A percentile compares a stretch with the other conserved stretches of the same genome.
Evolutionary conservation across 805 yeast species (phyloP).

Genomic region (Lachancea meyersii): DNA sequence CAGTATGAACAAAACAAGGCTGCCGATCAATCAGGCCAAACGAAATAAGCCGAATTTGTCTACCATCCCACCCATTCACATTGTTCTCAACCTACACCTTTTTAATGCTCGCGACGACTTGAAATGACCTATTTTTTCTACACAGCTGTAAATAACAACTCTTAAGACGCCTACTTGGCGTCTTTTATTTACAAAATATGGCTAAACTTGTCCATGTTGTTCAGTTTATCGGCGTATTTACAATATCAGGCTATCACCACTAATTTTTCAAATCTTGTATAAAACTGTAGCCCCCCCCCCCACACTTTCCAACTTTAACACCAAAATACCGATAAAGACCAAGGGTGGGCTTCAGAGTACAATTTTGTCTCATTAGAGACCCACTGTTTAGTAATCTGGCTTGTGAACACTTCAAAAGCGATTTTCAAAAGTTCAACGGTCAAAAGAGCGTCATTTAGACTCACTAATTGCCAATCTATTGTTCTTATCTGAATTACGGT

Average conservation of each 20-base stretch:
- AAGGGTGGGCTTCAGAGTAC: neutral
- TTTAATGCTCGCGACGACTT: constrained; percentile 5
- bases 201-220: neutral
- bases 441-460: neutral
- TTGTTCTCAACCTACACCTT: no score
- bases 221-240: neutral
- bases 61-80: no score
- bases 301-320: neutral
- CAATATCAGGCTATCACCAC: neutral
- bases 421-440: no score
- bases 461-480: neutral
- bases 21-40: neutral
- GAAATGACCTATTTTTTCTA: constrained; percentile 7
- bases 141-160: constrained; percentile 4
- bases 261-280: neutral
- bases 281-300: neutral
- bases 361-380: neutral
- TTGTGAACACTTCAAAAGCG: no score
- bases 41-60: no score
- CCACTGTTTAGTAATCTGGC: no score
- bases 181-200: neutral
- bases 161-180: neutral
- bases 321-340: neutral
- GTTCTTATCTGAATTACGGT: neutral
- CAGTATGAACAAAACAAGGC: constrained; percentile 28